phyloP scores from a whole-genome alignment of 2,329 filamentous ascomycete genomes.

The Rasamsonia emersonii region DNA sequence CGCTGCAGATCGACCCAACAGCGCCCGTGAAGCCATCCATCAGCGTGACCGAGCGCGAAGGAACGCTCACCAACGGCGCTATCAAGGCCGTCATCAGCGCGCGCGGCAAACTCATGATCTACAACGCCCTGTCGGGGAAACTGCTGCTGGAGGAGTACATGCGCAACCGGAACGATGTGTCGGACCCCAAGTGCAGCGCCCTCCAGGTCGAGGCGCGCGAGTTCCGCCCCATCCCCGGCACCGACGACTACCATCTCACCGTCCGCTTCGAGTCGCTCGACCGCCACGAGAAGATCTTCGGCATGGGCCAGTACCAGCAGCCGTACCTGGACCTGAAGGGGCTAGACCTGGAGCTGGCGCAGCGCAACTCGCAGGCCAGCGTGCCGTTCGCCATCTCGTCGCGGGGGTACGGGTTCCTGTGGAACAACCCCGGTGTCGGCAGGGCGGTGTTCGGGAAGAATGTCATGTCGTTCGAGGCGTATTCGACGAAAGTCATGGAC shows the following conservation, averaged over 20 bases:
- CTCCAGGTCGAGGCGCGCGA: slow-evolving; percentile 51
- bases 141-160: slow-evolving; percentile 47
- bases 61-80: slow-evolving; percentile 39
- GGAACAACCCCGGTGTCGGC: slow-evolving; percentile 58
- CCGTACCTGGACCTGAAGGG: slow-evolving; percentile 56
- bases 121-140: slow-evolving; percentile 30
- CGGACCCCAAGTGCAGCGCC: slow-evolving; percentile 52
- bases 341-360: slow-evolving; percentile 53
- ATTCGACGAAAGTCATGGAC: slow-evolving; percentile 50
- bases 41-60: slow-evolving; percentile 10
- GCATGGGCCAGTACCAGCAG: slow-evolving; percentile 63
- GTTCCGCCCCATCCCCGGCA: slow-evolving; percentile 45
- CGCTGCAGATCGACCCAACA: slow-evolving; percentile 18
- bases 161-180: slow-evolving; percentile 42
- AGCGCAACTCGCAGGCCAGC: slow-evolving; percentile 58
- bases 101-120: slow-evolving; percentile 44
- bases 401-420: slow-evolving; percentile 54
- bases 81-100: slow-evolving; percentile 41
- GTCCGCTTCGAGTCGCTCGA: slow-evolving; percentile 50
- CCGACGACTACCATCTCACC: slow-evolving; percentile 48
- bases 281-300: slow-evolving; percentile 53
- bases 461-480: slow-evolving; percentile 53
- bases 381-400: slow-evolving; percentile 55
- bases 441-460: slow-evolving; percentile 54
- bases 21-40: slow-evolving; percentile 1